phyloP scores from a whole-genome alignment of 2,329 filamentous ascomycete genomes.

The Fusarium haematococcum region DNA sequence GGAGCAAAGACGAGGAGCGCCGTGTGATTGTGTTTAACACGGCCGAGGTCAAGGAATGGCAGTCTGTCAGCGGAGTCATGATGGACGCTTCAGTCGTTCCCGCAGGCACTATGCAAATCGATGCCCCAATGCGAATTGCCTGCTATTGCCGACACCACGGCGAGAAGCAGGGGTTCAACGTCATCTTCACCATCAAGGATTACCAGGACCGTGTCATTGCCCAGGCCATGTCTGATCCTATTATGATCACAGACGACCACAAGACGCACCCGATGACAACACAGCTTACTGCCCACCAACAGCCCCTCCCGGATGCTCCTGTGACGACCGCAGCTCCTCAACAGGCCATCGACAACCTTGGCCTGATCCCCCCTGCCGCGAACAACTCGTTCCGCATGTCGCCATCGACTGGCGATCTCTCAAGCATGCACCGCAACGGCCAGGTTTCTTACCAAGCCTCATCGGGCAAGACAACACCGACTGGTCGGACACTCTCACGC shows the following conservation, averaged over 20 bases:
- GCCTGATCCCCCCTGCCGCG: conserved; percentile 48
- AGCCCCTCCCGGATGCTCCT: conserved; percentile 44
- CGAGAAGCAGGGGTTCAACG: conserved; percentile 90
- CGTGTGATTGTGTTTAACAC: conserved; percentile 94
- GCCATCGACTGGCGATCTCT: conserved; percentile 73
- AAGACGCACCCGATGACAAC: conserved; percentile 75
- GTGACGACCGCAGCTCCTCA: conserved; percentile 33
- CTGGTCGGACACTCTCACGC: conserved; percentile 68
- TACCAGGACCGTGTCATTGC: conserved; percentile 80
- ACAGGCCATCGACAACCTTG: conserved; percentile 45
- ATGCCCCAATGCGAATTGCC: conserved; percentile 93
- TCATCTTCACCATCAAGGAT: conserved; percentile 96
- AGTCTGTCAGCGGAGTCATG: conserved; percentile 67
- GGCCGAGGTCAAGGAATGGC: conserved; percentile 87
- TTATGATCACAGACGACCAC: conserved; percentile 98
- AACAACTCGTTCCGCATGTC: conserved; percentile 65
- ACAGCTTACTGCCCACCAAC: conserved; percentile 41
- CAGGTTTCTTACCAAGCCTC: conserved; percentile 53
- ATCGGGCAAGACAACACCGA: conserved; percentile 50
- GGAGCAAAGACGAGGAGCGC: conserved; percentile 82
- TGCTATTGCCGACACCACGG: conserved; percentile 97
- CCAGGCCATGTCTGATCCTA: conserved; percentile 86
- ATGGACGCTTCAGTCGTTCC: conserved; percentile 56
- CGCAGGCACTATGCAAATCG: conserved; percentile 78
- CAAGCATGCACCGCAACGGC: conserved; percentile 64